Conservation (phyloP, 2,329 filamentous ascomycete genomes). For the Albophoma yamanashiensis region DNA sequence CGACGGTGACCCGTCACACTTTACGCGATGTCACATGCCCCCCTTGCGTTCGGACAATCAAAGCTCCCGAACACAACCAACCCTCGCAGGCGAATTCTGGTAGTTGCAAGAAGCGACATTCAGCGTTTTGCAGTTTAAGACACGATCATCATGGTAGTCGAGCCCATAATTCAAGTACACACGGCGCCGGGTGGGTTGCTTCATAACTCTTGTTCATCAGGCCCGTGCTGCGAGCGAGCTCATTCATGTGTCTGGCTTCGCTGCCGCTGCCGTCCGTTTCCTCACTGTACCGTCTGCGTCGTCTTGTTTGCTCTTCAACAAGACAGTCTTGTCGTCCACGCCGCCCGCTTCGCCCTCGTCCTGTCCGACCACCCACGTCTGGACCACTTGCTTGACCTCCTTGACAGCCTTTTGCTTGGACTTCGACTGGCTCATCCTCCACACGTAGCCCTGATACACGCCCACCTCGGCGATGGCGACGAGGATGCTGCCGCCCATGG, state of each 20-base stretch:
- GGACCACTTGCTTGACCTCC: conserved; percentile 58
- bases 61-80: not conserved
- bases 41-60: not conserved
- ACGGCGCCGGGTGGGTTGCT: not conserved
- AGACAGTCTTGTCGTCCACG: conserved; percentile 2
- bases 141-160: not conserved
- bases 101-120: not conserved
- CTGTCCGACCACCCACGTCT: conserved; percentile 57
- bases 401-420: conserved; percentile 46
- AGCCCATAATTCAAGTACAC: not conserved
- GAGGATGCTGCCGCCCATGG: conserved; percentile 56
- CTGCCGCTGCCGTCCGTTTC: conserved; percentile 12
- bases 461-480: conserved; percentile 69
- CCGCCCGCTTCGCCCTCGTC: conserved; percentile 15
- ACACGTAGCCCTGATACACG: conserved; percentile 66
- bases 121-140: not conserved
- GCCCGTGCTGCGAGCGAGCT: not conserved
- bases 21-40: conserved; percentile 7
- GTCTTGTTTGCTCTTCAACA: not conserved
- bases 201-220: not conserved
- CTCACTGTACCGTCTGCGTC: conserved; percentile 8
- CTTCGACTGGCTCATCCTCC: conserved; percentile 60
- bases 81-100: not conserved
- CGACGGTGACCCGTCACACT: conserved; percentile 1
- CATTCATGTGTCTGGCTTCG: not conserved